Base-by-base conservation (phyloP, 306 rosid species). In the Pyrus pyrifolia region DNA sequence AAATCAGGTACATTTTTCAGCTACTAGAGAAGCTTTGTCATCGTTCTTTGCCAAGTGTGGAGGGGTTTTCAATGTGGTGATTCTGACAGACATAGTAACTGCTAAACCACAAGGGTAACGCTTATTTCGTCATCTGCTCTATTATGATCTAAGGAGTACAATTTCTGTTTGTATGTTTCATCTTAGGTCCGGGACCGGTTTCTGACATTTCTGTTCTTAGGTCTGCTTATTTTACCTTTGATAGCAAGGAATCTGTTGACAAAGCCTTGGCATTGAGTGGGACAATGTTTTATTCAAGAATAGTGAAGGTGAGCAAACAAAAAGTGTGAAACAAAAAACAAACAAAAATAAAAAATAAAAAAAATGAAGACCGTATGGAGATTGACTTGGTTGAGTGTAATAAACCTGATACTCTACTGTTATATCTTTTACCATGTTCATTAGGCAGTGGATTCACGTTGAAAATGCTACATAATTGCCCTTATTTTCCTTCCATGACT, bases 1-100 rank as follows among this genome's bases (percentile, higher is more conserved):
- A 63, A 51, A 63, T 12, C 76, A 81, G 80, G 77, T 81, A 52
- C 80, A 81, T 76, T 81, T 76, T 76, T 76, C 84, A n/a, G 84
- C 77, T 71, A 64, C 84, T 27, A 65, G 59, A 18, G 73, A 76
- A 53, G 77, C 73, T 15, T 76, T 81, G 60, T 76, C 77, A n/a
- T 71, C 29, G 31, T 64, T 51, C 61, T 81, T 81, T 63, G 62
- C 77, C 69, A 75, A 75, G 49, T 76, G 84, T 64, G 84, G 84
- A 58, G 66, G 12, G 65, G 57, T 81, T 76, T 77, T 11, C 58
- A 30, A 76, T 14, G 72, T 76, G 73, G 71, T 55, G 45, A 53
- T 62, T 40, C 19, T 55, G 69, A 70, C 52, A 12, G 80, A 81
- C 27, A 15, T 38, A 42, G 40, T 67, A 57, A 71, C 80, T 63